A percentile compares a stretch with the other conserved stretches of the same genome.
Evolutionary conservation across 306 rosid genomes (phyloP).

Genomic region (Morella rubra): DNA sequence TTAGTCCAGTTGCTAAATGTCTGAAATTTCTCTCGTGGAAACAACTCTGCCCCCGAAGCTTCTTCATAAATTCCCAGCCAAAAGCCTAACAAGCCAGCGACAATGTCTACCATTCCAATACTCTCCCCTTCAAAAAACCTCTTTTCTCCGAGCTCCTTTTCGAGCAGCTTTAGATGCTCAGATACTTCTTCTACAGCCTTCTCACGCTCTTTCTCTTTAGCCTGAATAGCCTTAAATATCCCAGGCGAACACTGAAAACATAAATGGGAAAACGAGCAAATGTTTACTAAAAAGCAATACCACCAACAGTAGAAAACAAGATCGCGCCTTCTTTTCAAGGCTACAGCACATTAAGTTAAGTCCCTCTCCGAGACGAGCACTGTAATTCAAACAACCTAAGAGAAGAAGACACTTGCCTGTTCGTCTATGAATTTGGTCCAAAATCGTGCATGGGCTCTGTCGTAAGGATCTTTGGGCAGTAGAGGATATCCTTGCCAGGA

Average conservation of each 20-base stretch:
- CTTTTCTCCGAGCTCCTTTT: conserved; percentile 51
- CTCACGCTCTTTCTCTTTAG: conserved; percentile 30
- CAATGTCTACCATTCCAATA: conserved; percentile 53
- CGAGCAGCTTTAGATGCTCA: conserved; percentile 37
- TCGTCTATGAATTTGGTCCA: conserved; percentile 65
- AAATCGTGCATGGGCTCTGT: conserved; percentile 57
- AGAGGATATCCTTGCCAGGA: conserved; percentile 47
- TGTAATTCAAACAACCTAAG: too few species aligned
- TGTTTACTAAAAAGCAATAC: neutral
- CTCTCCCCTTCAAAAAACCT: conserved; percentile 61
- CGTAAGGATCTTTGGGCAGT: conserved; percentile 44
- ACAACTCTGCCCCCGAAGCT: conserved; percentile 29
- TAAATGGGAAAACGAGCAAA: neutral
- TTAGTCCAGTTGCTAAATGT: conserved; percentile 43
- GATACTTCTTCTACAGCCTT: conserved; percentile 34
- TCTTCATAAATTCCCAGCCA: conserved; percentile 53
- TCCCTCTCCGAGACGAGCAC: too few species aligned
- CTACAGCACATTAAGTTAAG: too few species aligned
- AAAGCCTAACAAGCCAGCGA: conserved; percentile 33
- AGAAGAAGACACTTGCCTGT: conserved; percentile 34
- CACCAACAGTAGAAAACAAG: too few species aligned
- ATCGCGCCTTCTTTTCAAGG: neutral
- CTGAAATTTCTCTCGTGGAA: conserved; percentile 43
- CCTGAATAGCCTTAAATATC: conserved; percentile 19
- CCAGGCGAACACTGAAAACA: conserved; percentile 26